Base-by-base conservation (phyloP, 805 yeast genomes). In the Lachancea sp. region DNA sequence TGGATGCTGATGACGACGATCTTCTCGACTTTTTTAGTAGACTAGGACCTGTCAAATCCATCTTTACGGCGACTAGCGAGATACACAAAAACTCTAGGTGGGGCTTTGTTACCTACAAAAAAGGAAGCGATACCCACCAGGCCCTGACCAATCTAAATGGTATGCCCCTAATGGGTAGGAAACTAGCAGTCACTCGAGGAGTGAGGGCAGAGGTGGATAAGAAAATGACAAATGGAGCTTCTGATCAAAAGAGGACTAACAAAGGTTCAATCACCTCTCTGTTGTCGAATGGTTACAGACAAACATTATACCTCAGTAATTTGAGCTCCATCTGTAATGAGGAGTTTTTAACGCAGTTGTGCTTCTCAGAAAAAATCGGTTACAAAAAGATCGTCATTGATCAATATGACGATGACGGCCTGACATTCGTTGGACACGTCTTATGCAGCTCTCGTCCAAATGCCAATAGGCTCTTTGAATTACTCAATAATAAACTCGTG, bases 61-160 rank as follows among this genome's bases (percentile, higher is more conserved):
- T 64, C 2, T 64, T 52, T 40, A 48, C 60, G 11, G 56, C 64
- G 7, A 52, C 55, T 9, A 60, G 53, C 11, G 23, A 42, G 6
- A 51, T 43, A 34, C 48, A 49, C 29, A 49, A 51, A 11, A 22
- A 18, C 3, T 50, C 65, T 5, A 41, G 50, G 17, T 61, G 65
- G 64, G 70, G 70, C 5, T 70, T 69, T 45, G 60, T 71, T 2
- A 69, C 70, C 13, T 72, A 64, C 49, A 67, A 65, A 43, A 58
- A 56, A 23, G 58, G 60, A 19, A 42, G 50, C 7, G 66, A 60
- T 34, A 68, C 72, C 1, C 48, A 50, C 19, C 45, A 50, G 4
- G 68, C 72, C 9, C 65, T 72, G 15, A 48, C 58, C 17, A 42
- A 45, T 13, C 50, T 61, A 28, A 58, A 69, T 41, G 54, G 56